Base-by-base conservation (phyloP, 768 basidiomycete genomes). In the Tricholoma matsutake region DNA sequence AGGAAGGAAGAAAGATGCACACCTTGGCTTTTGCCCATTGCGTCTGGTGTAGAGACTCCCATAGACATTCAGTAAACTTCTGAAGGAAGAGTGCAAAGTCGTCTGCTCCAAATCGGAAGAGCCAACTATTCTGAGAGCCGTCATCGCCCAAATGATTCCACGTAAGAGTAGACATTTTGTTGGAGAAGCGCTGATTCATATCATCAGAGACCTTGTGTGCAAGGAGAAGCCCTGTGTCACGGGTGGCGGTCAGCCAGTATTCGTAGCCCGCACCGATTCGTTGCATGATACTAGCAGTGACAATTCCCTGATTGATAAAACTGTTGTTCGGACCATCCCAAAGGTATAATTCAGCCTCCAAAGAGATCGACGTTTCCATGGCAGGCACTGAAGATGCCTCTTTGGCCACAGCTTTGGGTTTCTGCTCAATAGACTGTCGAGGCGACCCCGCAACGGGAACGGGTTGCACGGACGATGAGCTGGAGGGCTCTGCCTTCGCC, bases 1-100 rank as follows among this genome's bases (percentile, higher is more conserved):
- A 34, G 56, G 18, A 64, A 55, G 22, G 22, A 64, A 54, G 43
- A 31, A n/a, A 5, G 28, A 37, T 16, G 59, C 77, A 22, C 58
- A 88, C 92, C 84, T 94, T 94, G 51, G 86, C 82, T 73, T 96
- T 97, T 29, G 76, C 78, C 87, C 91, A 98, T 5, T 85, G 78
- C 16, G 80, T 76, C 58, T 84, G 81, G 71, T 96, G 88, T 56
- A 88, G 74, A 6, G 81, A 82, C 75, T 98, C 92, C 90, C 94
- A 99, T 65, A 90, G 69, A 54, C 84, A 86, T 62, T 81, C 82
- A 1, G 86, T 85, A 67, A 94, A 92, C 1, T 79, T 77, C 32
- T 77, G 74, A 65, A 87, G 80, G 73, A 93, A 89, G 5, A 66
- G 70, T 18, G 77, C 71, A 67, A 88, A 96, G 10, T 78, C 79